Evolutionary conservation across 2,329 filamentous ascomycete species (phyloP), one percentile per base, ranked within the genome.

Genomic region (Nannizzia gypsea): DNA sequence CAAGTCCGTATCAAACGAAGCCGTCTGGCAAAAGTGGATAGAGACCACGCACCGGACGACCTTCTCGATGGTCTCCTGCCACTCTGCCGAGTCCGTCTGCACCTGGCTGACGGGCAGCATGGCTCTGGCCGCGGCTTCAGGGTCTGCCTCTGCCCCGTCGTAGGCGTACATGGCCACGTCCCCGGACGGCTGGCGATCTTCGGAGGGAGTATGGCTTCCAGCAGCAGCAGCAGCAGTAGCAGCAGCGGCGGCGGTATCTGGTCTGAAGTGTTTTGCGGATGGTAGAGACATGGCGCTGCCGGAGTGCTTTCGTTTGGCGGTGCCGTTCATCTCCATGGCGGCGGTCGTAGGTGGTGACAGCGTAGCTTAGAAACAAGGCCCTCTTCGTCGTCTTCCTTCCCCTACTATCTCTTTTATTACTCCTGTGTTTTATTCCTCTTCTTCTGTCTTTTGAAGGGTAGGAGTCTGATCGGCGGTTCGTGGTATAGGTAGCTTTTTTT

Each of bases 1-100:
- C 28, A 89, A 79, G 67, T 99, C 93, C n/a, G 93, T 97, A 73
- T 99, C 93, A 72, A 99, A 99, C 24, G 92, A 91, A 72, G 89
- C 95, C 0, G 93, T 96, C 79, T 96, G 90, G 72, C 92, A 97
- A 77, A 99, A 99, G 66, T 95, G 88, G 68, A 99, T 97, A n/a
- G 92, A 96, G 56, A 99, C 93, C 17, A 97, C 93, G 67, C 91
- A 96, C 71, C 87, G 86, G 59, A 99, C 91, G 2, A 99, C 93
- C 63, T 85, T 87, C 74, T 96, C 91, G 62, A 97, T 95, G 0
- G 91, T 96, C 57, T 86, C 88, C 74, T 97, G 92, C 93, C 93
- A 99, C 76, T 95, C 91, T 24, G 85, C 85, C 2, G 86, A 88
- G 67, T 90, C 87, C 22, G 62, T 61, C 40, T 62, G 59, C 15